Conservation (phyloP, 1,284 basidiomycete genomes). For the Vanrija pseudolonga region DNA sequence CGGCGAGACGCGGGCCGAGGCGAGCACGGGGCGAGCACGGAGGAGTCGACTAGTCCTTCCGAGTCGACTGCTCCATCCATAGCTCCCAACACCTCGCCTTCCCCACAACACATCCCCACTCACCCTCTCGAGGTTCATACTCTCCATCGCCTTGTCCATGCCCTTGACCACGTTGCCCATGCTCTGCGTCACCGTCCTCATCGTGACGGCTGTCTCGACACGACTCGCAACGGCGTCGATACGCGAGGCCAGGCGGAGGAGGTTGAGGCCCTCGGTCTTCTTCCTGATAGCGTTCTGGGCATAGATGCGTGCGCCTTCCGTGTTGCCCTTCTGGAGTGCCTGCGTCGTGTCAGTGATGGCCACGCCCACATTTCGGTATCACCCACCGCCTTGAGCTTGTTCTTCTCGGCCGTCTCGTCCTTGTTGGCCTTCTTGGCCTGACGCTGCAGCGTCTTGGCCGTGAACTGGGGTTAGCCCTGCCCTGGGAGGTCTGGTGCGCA, state of each 20-base stretch:
- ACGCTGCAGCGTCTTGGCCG: constrained; percentile 82
- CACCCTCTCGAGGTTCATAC: constrained; percentile 96
- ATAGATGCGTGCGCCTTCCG: constrained; percentile 97
- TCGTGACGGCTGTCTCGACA: constrained; percentile 98
- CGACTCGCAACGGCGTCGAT: constrained; percentile 96
- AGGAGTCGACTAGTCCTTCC: too few relatives aligned
- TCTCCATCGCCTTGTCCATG: constrained; percentile 99
- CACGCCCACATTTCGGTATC: not conserved
- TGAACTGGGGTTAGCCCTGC: constrained; percentile 62
- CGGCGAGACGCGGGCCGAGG: not conserved
- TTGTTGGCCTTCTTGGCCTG: constrained; percentile 96
- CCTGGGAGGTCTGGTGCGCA: constrained; percentile 31
- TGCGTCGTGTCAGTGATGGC: constrained; percentile 42
- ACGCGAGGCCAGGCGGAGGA: constrained; percentile 78
- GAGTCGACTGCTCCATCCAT: too few relatives aligned
- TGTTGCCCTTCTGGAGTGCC: constrained; percentile 96
- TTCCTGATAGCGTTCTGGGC: constrained; percentile 98
- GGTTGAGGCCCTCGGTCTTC: constrained; percentile 91
- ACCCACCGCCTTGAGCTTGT: constrained; percentile 81
- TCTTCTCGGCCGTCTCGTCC: constrained; percentile 80
- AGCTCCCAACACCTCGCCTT: too few relatives aligned
- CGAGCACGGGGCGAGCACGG: not conserved
- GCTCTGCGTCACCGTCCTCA: constrained; percentile 80
- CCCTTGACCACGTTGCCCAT: constrained; percentile 96
- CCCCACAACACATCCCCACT: constrained; percentile 45